These are phyloP conservation scores for Schrenkiella parvula DNA, from an alignment of 345 rosid species.

Conservation along the genomic window DNA sequence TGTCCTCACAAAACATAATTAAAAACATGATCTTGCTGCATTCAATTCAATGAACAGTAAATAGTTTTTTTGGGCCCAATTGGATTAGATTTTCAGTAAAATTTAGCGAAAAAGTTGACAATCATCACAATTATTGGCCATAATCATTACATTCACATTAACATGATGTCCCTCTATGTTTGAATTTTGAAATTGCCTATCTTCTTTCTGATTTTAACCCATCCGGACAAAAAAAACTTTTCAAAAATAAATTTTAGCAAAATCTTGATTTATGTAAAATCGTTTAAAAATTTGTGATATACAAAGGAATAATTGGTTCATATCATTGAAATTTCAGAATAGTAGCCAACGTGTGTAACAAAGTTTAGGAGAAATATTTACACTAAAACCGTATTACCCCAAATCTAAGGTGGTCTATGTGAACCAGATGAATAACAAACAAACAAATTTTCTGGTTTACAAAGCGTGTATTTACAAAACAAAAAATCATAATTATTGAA, in stretches of 20 bases:
- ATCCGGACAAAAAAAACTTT: background rate
- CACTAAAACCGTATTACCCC: no score
- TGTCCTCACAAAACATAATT: no score
- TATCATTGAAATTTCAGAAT: background rate
- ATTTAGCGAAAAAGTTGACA: constrained; percentile 8
- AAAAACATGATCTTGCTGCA: background rate
- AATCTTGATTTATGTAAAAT: background rate
- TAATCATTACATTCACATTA: constrained; percentile 1
- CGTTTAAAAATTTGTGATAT: no score
- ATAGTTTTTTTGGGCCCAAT: background rate
- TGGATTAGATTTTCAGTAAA: background rate
- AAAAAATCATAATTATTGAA: no score
- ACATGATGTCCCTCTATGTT: constrained; percentile 2
- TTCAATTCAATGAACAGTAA: background rate
- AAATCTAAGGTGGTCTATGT: no score
- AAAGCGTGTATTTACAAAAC: no score
- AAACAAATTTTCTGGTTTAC: no score
- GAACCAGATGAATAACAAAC: no score
- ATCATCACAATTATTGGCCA: constrained; percentile 16
- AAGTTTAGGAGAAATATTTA: background rate
- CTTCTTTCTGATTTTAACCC: background rate
- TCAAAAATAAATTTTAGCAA: background rate
- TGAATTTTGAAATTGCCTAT: background rate
- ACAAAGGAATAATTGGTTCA: background rate
- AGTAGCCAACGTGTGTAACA: background rate